Evolutionary conservation across 495 filamentous ascomycete species (phyloP), one percentile per base, ranked within the genome.

Genomic region (Amniculicola lignicola): DNA sequence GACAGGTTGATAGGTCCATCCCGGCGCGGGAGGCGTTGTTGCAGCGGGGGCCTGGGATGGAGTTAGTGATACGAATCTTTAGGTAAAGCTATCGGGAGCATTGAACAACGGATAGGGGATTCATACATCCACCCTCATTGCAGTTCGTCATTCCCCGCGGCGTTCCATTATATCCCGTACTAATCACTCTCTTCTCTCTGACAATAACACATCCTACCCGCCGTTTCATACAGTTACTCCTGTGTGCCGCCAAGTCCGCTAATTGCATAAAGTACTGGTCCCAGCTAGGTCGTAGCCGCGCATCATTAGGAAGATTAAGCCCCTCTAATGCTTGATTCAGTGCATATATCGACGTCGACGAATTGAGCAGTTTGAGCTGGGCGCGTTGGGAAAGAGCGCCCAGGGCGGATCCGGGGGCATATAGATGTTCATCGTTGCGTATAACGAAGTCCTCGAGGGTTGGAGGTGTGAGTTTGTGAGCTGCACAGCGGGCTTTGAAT

Each of bases 201-300:
- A 96, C 90, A n/a, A 98, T 76, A 4, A 98, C 93, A 72, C 89
- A 95, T 4, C 93, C 93, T 19, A 98, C 93, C 50, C 91, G 82
- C 23, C 93, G 79, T 73, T 96, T 96, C 93, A 98, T 98, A 74
- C 93, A 98, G 69, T 98, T 98, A 69, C 85, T 88, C 59, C 93
- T 79, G 58, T 88, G 88, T 1, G 93, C 88, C 7, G 93, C 93
- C 40, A 97, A 82, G 14, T 89, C 92, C 7, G 92, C 90, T 4
- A 98, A 77, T 49, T 87, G 78, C 93, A 98, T 98, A 70, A 98
- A 98, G 73, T 98, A 98, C 59, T 89, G 80, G 70, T 98, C 93
- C 93, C 93, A 98, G 53, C 79, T 86, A n/a, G 93, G 93, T 1
- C 93, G 81, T 23, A 97, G 73, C 2, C 93, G 85, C 62, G 87